A percentile compares a stretch with the other conserved stretches of the same genome.
Conservation (phyloP, 148 eudicot species). For the Cornus kousa region DNA sequence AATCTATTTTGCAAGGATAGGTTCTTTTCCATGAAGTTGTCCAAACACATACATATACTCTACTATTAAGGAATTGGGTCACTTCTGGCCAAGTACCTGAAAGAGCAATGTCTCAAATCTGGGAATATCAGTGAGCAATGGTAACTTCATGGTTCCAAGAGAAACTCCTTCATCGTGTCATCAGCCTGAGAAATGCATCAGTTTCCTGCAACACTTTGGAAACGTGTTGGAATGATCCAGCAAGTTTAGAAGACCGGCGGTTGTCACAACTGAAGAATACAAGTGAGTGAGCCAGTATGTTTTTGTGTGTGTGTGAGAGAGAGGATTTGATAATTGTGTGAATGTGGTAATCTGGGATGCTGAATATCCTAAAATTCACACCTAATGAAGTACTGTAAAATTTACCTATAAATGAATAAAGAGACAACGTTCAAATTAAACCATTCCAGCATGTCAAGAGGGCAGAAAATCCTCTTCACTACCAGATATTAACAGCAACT, state of each 20-base stretch:
- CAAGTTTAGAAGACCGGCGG: slow-evolving; percentile 9
- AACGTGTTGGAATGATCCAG: slow-evolving; percentile 17
- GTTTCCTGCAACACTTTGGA: slow-evolving; percentile 39
- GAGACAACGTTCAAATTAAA: too few relatives aligned
- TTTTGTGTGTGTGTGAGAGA: slow-evolving; percentile 1
- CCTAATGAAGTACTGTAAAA: too few relatives aligned
- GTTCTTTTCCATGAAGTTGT: too few relatives aligned
- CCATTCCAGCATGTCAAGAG: too few relatives aligned
- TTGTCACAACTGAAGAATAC: slow-evolving; percentile 14
- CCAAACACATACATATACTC: too few relatives aligned
- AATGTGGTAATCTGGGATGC: too few relatives aligned
- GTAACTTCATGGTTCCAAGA: slow-evolving; percentile 89
- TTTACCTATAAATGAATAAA: too few relatives aligned
- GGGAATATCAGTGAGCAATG: slow-evolving; percentile 59
- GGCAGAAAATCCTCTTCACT: too few relatives aligned
- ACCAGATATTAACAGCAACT: too few relatives aligned
- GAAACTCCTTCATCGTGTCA: slow-evolving; percentile 74
- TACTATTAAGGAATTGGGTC: too few relatives aligned
- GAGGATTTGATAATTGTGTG: not conserved
- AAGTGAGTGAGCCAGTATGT: slow-evolving; percentile 18
- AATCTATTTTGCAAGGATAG: too few relatives aligned
- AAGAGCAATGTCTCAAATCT: slow-evolving; percentile 85
- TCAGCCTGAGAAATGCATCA: slow-evolving; percentile 7
- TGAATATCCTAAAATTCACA: too few relatives aligned
- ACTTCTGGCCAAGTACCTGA: slow-evolving; percentile 48